Evolutionary conservation across 2,329 filamentous ascomycete genomes (phyloP).

Genomic region (Neoarthrinium moseri): DNA sequence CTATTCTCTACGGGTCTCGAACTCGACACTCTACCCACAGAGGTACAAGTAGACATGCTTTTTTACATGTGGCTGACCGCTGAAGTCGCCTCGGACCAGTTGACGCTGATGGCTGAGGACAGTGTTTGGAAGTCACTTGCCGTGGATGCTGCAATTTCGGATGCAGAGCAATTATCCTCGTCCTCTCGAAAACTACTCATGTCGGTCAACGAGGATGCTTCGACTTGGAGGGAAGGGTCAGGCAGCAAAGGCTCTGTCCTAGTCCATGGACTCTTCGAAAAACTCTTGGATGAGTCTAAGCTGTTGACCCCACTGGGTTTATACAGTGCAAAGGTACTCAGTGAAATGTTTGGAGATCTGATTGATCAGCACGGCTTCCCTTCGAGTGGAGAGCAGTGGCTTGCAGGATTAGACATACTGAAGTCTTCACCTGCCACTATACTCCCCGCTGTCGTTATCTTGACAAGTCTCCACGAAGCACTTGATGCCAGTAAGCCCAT

Average conservation of each 20-base stretch:
- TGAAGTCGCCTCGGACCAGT: slow-evolving; percentile 54
- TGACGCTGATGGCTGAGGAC: slow-evolving; percentile 41
- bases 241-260: slow-evolving; percentile 33
- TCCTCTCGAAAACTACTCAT: slow-evolving; percentile 37
- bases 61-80: slow-evolving; percentile 50
- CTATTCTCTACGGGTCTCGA: slow-evolving; percentile 48
- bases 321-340: slow-evolving; percentile 54
- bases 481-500: slow-evolving; percentile 46
- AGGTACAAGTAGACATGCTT: slow-evolving; percentile 48
- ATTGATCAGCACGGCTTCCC: slow-evolving; percentile 46
- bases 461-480: slow-evolving; percentile 51
- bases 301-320: slow-evolving; percentile 42
- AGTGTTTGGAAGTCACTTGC: slow-evolving; percentile 46
- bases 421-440: slow-evolving; percentile 45
- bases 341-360: slow-evolving; percentile 46
- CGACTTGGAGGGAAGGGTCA: slow-evolving; percentile 36
- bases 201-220: slow-evolving; percentile 28
- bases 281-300: slow-evolving; percentile 41
- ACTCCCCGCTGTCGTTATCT: slow-evolving; percentile 47
- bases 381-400: slow-evolving; percentile 43
- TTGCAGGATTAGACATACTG: slow-evolving; percentile 43
- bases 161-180: slow-evolving; percentile 43
- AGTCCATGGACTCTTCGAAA: slow-evolving; percentile 40
- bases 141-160: slow-evolving; percentile 30
- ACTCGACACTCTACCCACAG: slow-evolving; percentile 35